Evolutionary conservation across 805 yeast species (phyloP), one percentile per base, ranked within the genome.

Genomic region (Candida piceae): DNA sequence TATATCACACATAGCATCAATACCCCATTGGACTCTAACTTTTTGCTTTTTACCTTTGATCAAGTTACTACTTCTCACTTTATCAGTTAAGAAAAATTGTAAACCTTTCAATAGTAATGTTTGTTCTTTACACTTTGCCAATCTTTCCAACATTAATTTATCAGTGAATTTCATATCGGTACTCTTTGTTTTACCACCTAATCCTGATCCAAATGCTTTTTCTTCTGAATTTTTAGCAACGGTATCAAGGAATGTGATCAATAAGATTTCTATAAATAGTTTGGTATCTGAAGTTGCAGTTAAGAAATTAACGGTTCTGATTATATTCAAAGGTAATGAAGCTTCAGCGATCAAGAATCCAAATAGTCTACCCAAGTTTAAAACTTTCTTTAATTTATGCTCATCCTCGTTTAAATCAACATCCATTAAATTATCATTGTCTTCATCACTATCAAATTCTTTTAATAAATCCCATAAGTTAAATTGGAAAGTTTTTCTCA

Each of bases 401-500:
- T 76, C 80, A 22, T 79, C 89, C 4, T 72, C 75, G 2, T 70
- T 75, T n/a, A 64, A 69, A 24, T 62, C 66, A 7, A 32, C 40
- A 10, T 40, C 40, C 22, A 50, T 35, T 7, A 47, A 38, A 12
- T 44, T 40, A 17, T 49, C 48, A 4, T 49, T 48, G 21, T 60
- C 69, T 6, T 62, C 71, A 6, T 64, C 69, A 2, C 67, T 70
- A 45, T 85, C 95, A 30, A 86, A 64, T 24, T 79, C 85, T 46
- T 78, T 78, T 13, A 89, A 50, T 30, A 78, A 70, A 58, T 93
- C 96, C 97, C 97, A 93, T 28, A 93, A 67, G 49, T 78, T 67
- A 56, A 93, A 88, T 55, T 90, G 97, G 50, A 93, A 82, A 0
- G 95, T 77, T 59, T 89, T 88, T 54, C 84, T 73, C 58, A 84